A percentile compares a stretch with the other conserved stretches of the same genome.
Conservation (phyloP, 139 green algal genomes). For the Chlorella ohadii region DNA sequence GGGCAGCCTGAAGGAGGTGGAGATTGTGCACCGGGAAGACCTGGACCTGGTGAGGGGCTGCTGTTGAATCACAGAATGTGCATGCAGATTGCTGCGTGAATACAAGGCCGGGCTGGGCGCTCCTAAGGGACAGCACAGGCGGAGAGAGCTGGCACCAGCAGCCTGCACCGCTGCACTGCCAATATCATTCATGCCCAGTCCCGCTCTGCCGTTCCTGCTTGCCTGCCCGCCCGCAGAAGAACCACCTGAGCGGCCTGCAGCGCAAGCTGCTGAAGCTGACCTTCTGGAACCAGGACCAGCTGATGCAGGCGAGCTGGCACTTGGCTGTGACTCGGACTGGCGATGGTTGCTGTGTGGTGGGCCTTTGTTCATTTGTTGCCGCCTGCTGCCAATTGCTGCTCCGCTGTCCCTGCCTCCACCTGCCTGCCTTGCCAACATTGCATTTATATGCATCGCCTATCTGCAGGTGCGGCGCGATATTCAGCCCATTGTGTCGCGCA, state of each 20-base stretch:
- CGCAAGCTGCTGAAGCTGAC: conserved; percentile 87
- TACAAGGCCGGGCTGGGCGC: too few species aligned
- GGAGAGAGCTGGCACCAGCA: too few species aligned
- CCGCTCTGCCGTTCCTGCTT: background rate
- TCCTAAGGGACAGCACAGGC: too few species aligned
- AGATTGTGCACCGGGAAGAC: conserved; percentile 88
- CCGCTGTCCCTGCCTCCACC: background rate
- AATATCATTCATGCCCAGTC: background rate
- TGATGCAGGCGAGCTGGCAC: conserved; percentile 42
- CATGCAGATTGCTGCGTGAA: too few species aligned
- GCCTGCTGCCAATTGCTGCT: background rate
- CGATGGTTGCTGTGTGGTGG: background rate
- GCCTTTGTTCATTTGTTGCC: background rate
- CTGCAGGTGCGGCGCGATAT: conserved; percentile 88
- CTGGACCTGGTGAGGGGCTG: conserved; percentile 89
- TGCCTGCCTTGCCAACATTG: too few species aligned
- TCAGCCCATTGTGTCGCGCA: conserved; percentile 73
- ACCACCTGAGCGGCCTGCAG: conserved; percentile 93
- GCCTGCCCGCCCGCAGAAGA: conserved; percentile 77
- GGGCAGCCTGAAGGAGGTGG: conserved; percentile 71
- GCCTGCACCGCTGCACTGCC: too few species aligned
- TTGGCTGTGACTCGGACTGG: background rate
- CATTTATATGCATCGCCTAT: too few species aligned
- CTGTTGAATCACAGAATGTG: too few species aligned
- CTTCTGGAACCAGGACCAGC: conserved; percentile 86